A percentile compares a stretch with the other conserved stretches of the same genome.
phyloP scores from a whole-genome alignment of 805 yeast species.

The Candida insectalens region DNA sequence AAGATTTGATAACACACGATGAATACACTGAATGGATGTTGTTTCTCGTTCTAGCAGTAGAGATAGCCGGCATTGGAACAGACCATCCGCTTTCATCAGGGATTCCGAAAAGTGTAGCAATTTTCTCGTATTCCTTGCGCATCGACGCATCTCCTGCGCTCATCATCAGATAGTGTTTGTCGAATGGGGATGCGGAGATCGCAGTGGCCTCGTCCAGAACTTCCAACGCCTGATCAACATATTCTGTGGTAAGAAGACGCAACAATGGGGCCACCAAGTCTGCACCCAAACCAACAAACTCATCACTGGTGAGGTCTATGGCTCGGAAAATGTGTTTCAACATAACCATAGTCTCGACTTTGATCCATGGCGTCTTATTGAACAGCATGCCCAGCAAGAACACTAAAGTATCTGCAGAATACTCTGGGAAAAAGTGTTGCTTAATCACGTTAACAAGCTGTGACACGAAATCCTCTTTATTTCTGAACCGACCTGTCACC shows the following conservation, averaged over 20 bases:
- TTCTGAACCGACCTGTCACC: conserved; percentile 70
- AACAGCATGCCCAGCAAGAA: conserved; percentile 71
- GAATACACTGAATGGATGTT: conserved; percentile 94
- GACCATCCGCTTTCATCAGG: conserved; percentile 98
- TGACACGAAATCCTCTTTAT: conserved; percentile 80
- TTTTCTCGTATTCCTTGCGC: conserved; percentile 72
- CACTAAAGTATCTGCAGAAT: conserved; percentile 65
- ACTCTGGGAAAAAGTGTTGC: conserved; percentile 59
- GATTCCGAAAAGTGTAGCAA: conserved; percentile 86
- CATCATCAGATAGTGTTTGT: conserved; percentile 85
- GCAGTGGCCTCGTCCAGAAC: conserved; percentile 79
- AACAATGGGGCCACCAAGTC: conserved; percentile 87
- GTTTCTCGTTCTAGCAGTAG: conserved; percentile 80
- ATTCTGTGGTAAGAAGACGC: conserved; percentile 70
- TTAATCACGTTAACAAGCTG: conserved; percentile 71
- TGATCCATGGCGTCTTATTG: conserved; percentile 72
- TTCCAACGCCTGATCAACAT: conserved; percentile 80
- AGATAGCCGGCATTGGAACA: conserved; percentile 87
- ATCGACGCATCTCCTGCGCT: conserved; percentile 76
- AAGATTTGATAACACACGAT: conserved; percentile 53
- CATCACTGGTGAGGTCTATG: conserved; percentile 67
- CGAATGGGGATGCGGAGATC: conserved; percentile 86
- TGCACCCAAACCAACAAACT: conserved; percentile 86
- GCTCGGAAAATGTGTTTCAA: conserved; percentile 67
- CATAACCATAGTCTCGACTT: conserved; percentile 67